phyloP scores from a whole-genome alignment of 202 grass and related monocot genomes.

The Carex sylvatica region DNA sequence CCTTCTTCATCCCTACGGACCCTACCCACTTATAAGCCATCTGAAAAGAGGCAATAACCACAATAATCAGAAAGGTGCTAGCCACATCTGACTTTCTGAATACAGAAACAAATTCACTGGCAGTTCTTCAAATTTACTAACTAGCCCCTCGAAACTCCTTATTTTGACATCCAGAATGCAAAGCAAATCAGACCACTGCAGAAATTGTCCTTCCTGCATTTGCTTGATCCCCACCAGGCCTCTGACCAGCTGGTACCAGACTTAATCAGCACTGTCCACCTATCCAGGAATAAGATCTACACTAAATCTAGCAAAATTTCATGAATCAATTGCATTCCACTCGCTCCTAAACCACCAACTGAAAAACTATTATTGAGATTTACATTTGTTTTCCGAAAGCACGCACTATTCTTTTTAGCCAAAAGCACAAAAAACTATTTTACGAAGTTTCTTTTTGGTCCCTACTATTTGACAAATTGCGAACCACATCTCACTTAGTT shows the following conservation, averaged over 20 bases:
- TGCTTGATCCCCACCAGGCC: background rate
- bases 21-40: background rate
- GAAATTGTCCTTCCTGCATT: background rate
- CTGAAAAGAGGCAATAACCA: background rate
- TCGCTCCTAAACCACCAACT: background rate
- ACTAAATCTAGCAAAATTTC: background rate
- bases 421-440: background rate
- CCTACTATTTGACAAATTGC: background rate
- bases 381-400: background rate
- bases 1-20: background rate
- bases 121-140: background rate
- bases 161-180: background rate
- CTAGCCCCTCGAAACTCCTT: background rate
- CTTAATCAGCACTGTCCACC: background rate
- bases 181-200: background rate
- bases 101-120: background rate
- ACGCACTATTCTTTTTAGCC: background rate
- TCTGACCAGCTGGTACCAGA: background rate
- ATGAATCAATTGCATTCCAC: background rate
- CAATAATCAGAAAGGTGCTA: background rate
- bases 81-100: background rate
- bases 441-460: background rate
- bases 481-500: background rate
- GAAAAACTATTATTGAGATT: background rate
- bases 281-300: background rate